phyloP scores from a whole-genome alignment of 176 grass and related monocot species.

The Rhynchospora tenuis region DNA sequence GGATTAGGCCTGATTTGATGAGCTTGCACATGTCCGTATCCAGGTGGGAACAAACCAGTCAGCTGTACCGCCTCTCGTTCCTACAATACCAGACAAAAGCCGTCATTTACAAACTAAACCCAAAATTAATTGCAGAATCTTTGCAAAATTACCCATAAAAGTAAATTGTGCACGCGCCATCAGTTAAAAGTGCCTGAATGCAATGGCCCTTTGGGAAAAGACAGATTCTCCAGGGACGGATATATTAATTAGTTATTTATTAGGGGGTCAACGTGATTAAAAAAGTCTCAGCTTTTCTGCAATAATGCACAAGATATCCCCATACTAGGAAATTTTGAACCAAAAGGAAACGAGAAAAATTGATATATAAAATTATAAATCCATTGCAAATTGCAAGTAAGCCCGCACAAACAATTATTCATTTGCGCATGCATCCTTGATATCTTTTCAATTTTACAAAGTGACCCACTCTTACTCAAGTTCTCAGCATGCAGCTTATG shows the following conservation, averaged over 20 bases:
- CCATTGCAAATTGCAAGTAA: background rate
- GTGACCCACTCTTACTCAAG: background rate
- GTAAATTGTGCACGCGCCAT: background rate
- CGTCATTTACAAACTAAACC: background rate
- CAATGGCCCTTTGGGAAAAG: background rate
- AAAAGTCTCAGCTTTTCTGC: slow-evolving; percentile 7
- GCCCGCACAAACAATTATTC: background rate
- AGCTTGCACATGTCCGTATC: slow-evolving; percentile 71
- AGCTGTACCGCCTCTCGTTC: slow-evolving; percentile 69
- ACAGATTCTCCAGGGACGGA: slow-evolving; percentile 3
- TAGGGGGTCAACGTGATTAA: background rate
- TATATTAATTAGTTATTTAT: background rate
- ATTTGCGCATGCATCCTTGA: slow-evolving; percentile 9
- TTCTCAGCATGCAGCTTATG: background rate
- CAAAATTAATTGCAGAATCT: background rate
- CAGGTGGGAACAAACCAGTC: slow-evolving; percentile 61
- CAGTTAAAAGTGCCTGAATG: background rate
- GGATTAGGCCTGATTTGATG: slow-evolving; percentile 67
- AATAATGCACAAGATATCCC: slow-evolving; percentile 12
- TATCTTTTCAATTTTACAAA: background rate
- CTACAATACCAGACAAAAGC: slow-evolving; percentile 30
- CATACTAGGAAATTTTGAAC: background rate
- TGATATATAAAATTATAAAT: background rate
- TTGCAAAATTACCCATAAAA: background rate
- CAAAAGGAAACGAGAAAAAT: background rate